phyloP scores from a whole-genome alignment of 345 rosid species.

The Eutrema japonicum region DNA sequence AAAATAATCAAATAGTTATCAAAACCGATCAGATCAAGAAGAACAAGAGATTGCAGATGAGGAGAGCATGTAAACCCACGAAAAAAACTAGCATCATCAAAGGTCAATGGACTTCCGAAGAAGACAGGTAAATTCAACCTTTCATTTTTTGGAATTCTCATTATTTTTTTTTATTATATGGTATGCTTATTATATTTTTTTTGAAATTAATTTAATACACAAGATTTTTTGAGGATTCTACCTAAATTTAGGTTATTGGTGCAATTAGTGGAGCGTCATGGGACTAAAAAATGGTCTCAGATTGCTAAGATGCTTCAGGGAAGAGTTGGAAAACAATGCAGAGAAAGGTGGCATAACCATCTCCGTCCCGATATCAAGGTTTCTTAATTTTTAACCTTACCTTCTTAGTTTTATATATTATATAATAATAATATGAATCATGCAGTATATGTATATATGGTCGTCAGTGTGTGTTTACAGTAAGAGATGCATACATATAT shows the following conservation, averaged over 20 bases:
- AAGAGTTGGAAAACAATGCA: slow-evolving; percentile 90
- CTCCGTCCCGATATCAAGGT: slow-evolving; percentile 93
- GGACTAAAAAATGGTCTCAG: slow-evolving; percentile 81
- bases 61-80: slow-evolving; percentile 28
- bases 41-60: slow-evolving; percentile 35
- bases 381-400: background rate
- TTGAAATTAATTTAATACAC: background rate
- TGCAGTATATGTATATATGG: slow-evolving; percentile 5
- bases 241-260: slow-evolving; percentile 53
- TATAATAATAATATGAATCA: background rate
- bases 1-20: slow-evolving; percentile 9
- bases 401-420: background rate
- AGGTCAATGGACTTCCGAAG: slow-evolving; percentile 74
- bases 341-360: slow-evolving; percentile 99
- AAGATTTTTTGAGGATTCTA: background rate
- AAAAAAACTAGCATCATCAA: slow-evolving; percentile 52
- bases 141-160: background rate
- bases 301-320: slow-evolving; percentile 84
- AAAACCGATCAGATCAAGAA: slow-evolving; percentile 32
- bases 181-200: background rate
- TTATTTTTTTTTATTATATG: background rate
- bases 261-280: slow-evolving; percentile 66
- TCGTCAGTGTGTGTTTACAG: background rate
- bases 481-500: slow-evolving; percentile 1
- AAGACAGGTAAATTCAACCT: slow-evolving; percentile 53